Evolutionary conservation across 805 yeast species (phyloP), one percentile per base, ranked within the genome.

Genomic region (Metahyphopichia silvanorum): DNA sequence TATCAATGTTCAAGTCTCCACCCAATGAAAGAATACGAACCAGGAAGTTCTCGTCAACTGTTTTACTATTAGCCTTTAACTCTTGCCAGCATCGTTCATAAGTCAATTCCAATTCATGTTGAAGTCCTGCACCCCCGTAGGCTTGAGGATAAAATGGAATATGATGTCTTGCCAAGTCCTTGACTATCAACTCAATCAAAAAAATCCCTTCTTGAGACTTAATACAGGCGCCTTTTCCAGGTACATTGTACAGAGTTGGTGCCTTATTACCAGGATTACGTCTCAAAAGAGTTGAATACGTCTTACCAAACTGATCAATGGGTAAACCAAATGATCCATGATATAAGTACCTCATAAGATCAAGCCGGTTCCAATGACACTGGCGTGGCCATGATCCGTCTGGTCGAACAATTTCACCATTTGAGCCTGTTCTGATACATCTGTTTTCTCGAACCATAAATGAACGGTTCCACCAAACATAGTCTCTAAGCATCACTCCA

Each of bases 401-500:
- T 8, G 13, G 76, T 21, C 46, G 56, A 16, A 61, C 53, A 9
- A 51, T 43, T 51, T 72, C 64, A 27, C 81, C 78, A 1, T 51
- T 39, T 1, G 68, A 58, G 0, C 62, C 60, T 0, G 84, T 77
- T 49, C 88, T 63, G 8, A 69, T 38, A 33, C 85, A 74, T 18
- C 60, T 55, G 1, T 64, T 63, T 52, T 88, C 97, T 37, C 79
- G 66, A 0, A 95, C 77, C 63, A 82, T 67, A 51, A 88, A 93
- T 8, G 86, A 77, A 37, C 98, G 70, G 55, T 88, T 84, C 70
- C 87, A 75, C 37, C 81, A 76, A 14, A 79, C 68, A 53, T 89
- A 93, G 37, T 84, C 96, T 37, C 97, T 69, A 23, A 87, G 60
- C 98, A 91, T 93, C 17, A 91, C 83, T 13, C 98, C 98, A 43